Evolutionary conservation across 306 rosid genomes (phyloP).

Genomic region (Vigna radiata): DNA sequence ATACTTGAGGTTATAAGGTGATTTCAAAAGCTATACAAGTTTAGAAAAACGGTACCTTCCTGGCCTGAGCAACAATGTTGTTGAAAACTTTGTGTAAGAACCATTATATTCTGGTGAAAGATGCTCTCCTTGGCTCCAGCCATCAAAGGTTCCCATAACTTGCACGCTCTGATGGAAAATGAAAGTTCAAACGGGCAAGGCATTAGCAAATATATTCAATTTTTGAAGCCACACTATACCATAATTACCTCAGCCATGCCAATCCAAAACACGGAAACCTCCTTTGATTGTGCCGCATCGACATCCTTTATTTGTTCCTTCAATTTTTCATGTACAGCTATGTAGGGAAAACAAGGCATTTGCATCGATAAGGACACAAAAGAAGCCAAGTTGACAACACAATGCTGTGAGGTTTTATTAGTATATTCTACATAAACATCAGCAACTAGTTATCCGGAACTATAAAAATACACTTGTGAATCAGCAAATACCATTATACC

Average conservation of each 20-base stretch:
- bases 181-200: conserved; percentile 21
- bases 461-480: conserved; percentile 19
- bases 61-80: conserved; percentile 79
- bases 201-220: background rate
- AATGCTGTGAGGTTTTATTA: conserved; percentile 1
- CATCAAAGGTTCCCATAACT: conserved; percentile 95
- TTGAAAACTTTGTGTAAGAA: conserved; percentile 77
- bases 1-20: conserved; percentile 2
- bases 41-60: conserved; percentile 67
- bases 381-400: conserved; percentile 31
- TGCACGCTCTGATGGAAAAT: conserved; percentile 71
- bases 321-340: conserved; percentile 70
- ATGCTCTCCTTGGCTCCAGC: conserved; percentile 96
- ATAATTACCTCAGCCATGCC: conserved; percentile 94
- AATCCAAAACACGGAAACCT: conserved; percentile 76
- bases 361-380: conserved; percentile 36
- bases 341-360: conserved; percentile 36
- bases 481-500: conserved; percentile 55
- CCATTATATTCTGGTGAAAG: conserved; percentile 85
- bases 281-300: conserved; percentile 69
- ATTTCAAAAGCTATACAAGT: conserved; percentile 13
- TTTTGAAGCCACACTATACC: conserved; percentile 15
- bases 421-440: conserved; percentile 17
- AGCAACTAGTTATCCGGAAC: conserved; percentile 23
- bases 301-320: conserved; percentile 77